Percentiles rank a stretch among this genome's conserved stretches.
Evolutionary conservation across 139 green algal genomes (phyloP).

Genomic region (Zygnema circumcarinatum): DNA sequence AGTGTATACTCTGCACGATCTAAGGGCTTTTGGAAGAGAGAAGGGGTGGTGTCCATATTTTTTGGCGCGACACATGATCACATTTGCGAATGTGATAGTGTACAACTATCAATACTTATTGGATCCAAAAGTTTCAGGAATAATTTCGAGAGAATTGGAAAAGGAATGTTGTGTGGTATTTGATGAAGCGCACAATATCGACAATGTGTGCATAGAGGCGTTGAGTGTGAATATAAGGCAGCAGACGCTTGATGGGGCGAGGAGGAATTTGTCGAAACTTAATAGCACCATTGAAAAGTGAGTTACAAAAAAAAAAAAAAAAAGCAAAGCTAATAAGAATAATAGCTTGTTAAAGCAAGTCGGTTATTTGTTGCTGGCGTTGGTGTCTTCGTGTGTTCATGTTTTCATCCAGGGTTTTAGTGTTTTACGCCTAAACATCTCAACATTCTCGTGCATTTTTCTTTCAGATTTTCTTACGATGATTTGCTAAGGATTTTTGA

Average conservation of each 20-base stretch:
- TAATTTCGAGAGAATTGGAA: conserved; percentile 97
- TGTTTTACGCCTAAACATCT: too few relatives aligned
- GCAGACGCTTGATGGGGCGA: conserved; percentile 85
- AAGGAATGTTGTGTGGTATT: conserved; percentile 97
- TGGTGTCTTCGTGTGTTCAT: conserved; percentile 4
- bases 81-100: conserved; percentile 95
- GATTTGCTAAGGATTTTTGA: too few relatives aligned
- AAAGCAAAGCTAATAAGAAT: too few relatives aligned
- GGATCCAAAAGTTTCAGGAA: conserved; percentile 89
- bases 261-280: conserved; percentile 77
- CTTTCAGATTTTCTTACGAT: too few relatives aligned
- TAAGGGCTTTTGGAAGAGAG: conserved; percentile 79
- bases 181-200: conserved; percentile 99
- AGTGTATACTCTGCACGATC: conserved; percentile 66
- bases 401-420: too few relatives aligned
- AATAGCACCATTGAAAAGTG: conserved; percentile 65
- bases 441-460: too few relatives aligned
- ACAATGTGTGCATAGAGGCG: conserved; percentile 99
- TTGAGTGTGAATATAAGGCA: conserved; percentile 69
- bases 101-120: conserved; percentile 97
- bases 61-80: conserved; percentile 94
- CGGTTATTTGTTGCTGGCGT: not conserved
- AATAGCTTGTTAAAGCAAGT: conserved; percentile 22
- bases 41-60: conserved; percentile 98
- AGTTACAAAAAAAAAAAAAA: conserved; percentile 8